A percentile compares a stretch with the other conserved stretches of the same genome.
These are phyloP conservation scores for Rugonectria rugulosa DNA, from an alignment of 2,329 filamentous ascomycete species.

Conservation along the genomic window DNA sequence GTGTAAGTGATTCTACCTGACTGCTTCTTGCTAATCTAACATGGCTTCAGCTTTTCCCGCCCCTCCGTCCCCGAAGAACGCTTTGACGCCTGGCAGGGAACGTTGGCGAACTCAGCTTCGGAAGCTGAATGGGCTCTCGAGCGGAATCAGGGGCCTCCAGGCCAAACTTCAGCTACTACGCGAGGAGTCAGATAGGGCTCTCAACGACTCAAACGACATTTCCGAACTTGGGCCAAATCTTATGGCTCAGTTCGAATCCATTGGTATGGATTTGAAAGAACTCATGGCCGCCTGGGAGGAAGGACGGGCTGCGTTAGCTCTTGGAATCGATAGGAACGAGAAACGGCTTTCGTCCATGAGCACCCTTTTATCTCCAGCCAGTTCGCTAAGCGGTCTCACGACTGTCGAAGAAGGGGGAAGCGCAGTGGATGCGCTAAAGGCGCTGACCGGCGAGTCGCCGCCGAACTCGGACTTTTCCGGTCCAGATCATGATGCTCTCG, in stretches of 20 bases:
- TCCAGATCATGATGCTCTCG: conserved; percentile 70
- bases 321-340: conserved; percentile 83
- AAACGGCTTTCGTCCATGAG: conserved; percentile 71
- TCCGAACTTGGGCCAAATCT: conserved; percentile 80
- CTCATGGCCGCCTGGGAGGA: conserved; percentile 87
- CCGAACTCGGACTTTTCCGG: conserved; percentile 60
- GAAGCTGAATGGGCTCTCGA: conserved; percentile 86
- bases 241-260: conserved; percentile 92
- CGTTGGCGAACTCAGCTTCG: conserved; percentile 86
- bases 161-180: conserved; percentile 92
- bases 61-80: conserved; percentile 64
- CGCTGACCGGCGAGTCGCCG: conserved; percentile 75
- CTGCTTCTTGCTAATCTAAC: conserved; percentile 20
- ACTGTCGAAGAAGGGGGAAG: conserved; percentile 61
- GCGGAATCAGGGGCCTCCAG: conserved; percentile 89
- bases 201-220: conserved; percentile 77
- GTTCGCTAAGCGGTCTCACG: conserved; percentile 73
- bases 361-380: conserved; percentile 64
- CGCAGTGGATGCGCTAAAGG: conserved; percentile 72
- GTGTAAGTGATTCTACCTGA: conserved; percentile 57
- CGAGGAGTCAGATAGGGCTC: conserved; percentile 83
- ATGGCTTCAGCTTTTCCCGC: conserved; percentile 56
- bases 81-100: conserved; percentile 77
- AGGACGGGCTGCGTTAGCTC: conserved; percentile 82
- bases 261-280: conserved; percentile 84